Conservation (phyloP, 108 stramenopile species). For the Skeletonema tropicum region DNA sequence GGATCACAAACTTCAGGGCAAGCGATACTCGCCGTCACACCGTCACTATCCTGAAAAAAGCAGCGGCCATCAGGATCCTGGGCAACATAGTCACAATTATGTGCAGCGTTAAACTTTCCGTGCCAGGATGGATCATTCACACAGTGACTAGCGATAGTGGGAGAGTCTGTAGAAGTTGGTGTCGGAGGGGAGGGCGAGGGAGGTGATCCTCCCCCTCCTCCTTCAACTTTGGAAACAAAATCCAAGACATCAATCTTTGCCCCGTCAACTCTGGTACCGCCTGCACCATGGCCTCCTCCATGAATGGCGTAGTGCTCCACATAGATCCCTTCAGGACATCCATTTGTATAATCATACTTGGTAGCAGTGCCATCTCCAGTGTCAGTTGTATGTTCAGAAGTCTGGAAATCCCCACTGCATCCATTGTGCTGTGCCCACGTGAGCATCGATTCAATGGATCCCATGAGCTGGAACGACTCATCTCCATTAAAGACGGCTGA, state of each 20-base stretch:
- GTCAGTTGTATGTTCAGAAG: slow-evolving; percentile 5
- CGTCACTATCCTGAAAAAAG: background rate
- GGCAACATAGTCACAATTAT: background rate
- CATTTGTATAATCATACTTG: slow-evolving; percentile 4
- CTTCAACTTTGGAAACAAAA: background rate
- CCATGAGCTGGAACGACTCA: slow-evolving; percentile 8
- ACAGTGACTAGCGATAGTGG: background rate
- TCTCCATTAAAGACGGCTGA: slow-evolving; percentile 13
- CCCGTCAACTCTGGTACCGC: slow-evolving; percentile 7
- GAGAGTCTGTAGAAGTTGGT: background rate
- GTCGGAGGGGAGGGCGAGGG: background rate
- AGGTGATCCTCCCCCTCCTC: background rate
- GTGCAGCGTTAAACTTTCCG: background rate
- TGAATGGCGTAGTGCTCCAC: slow-evolving; percentile 17
- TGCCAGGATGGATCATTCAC: background rate
- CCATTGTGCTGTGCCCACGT: slow-evolving; percentile 13
- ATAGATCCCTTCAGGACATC: slow-evolving; percentile 12
- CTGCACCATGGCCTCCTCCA: slow-evolving; percentile 8
- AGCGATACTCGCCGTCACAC: background rate
- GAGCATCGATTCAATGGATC: slow-evolving; percentile 8
- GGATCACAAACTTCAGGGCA: background rate
- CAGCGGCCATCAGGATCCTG: background rate
- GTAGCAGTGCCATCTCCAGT: slow-evolving; percentile 1
- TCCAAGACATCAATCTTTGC: slow-evolving; percentile 13
- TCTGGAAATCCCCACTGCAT: background rate